These are phyloP conservation scores for Trypanosoma melophagium DNA, from an alignment of 208 protist genomes.

Conservation along the genomic window DNA sequence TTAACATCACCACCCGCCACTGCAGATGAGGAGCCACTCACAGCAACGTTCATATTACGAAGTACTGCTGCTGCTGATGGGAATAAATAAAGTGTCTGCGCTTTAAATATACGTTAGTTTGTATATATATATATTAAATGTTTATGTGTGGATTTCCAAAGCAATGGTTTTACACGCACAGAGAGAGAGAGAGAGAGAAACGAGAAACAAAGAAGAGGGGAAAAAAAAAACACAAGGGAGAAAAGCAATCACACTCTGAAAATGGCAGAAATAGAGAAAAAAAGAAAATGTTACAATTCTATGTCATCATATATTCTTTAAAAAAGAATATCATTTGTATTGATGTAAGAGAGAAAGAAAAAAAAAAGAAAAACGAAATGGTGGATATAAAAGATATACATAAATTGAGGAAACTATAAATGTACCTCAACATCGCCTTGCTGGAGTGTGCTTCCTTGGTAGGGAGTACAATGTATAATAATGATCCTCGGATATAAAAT, in stretches of 20 bases:
- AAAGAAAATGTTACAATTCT: no score
- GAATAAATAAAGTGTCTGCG: no score
- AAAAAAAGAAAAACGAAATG: not conserved
- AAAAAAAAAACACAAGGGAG: slow-evolving; percentile 14
- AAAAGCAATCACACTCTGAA: not conserved
- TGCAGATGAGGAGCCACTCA: not conserved
- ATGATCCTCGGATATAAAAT: no score
- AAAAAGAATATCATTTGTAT: no score
- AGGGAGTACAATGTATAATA: not conserved
- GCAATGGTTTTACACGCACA: no score
- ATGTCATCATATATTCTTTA: no score
- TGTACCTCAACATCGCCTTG: not conserved
- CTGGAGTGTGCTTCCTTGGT: slow-evolving; percentile 14
- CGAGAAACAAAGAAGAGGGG: not conserved
- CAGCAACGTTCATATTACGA: slow-evolving; percentile 10
- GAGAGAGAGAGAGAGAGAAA: no score
- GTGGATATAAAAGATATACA: not conserved
- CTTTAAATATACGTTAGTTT: slow-evolving; percentile 11
- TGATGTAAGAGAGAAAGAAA: slow-evolving; percentile 1
- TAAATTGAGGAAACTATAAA: not conserved
- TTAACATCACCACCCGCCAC: not conserved
- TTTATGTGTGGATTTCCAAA: slow-evolving; percentile 2
- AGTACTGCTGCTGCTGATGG: no score
- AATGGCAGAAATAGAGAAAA: no score
- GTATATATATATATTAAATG: slow-evolving; percentile 9